phyloP scores from a whole-genome alignment of 768 basidiomycete genomes.

The Amanita pseudoporphyria region DNA sequence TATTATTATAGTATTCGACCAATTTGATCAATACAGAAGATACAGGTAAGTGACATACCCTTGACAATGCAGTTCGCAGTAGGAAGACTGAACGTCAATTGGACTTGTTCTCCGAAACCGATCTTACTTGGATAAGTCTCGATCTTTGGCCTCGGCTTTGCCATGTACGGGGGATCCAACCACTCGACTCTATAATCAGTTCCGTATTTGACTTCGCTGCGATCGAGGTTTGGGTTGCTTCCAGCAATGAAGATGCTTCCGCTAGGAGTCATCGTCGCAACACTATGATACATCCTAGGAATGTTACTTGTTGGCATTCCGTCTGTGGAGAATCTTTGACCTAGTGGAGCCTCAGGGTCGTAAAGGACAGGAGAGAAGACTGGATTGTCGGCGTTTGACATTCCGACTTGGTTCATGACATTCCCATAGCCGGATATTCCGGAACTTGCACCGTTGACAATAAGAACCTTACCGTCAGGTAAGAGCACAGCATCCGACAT shows the following conservation, averaged over 20 bases:
- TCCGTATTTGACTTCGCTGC: constrained; percentile 61
- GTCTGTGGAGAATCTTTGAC: constrained; percentile 45
- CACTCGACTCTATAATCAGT: constrained; percentile 89
- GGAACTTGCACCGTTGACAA: constrained; percentile 67
- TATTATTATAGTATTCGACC: constrained; percentile 21
- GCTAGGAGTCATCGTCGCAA: constrained; percentile 65
- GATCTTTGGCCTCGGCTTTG: constrained; percentile 45
- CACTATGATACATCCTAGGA: constrained; percentile 75
- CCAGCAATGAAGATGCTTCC: constrained; percentile 74
- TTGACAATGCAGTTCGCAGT: constrained; percentile 30
- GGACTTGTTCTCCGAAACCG: constrained; percentile 34
- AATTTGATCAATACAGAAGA: not conserved
- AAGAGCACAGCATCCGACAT: constrained; percentile 81
- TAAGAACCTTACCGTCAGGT: constrained; percentile 63
- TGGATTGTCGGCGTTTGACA: constrained; percentile 72
- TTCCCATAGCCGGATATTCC: constrained; percentile 79
- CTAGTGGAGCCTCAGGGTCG: constrained; percentile 40
- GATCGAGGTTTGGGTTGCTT: constrained; percentile 76
- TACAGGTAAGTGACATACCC: constrained; percentile 25
- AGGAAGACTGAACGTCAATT: constrained; percentile 35
- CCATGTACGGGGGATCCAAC: constrained; percentile 78
- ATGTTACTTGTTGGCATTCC: constrained; percentile 60
- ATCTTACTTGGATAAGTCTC: constrained; percentile 24
- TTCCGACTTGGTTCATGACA: constrained; percentile 55
- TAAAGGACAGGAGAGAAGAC: constrained; percentile 65